Percentiles rank a stretch among this genome's conserved stretches.
Evolutionary conservation across 2,329 filamentous ascomycete genomes (phyloP).

Genomic region (Calonectria pauciramosa): DNA sequence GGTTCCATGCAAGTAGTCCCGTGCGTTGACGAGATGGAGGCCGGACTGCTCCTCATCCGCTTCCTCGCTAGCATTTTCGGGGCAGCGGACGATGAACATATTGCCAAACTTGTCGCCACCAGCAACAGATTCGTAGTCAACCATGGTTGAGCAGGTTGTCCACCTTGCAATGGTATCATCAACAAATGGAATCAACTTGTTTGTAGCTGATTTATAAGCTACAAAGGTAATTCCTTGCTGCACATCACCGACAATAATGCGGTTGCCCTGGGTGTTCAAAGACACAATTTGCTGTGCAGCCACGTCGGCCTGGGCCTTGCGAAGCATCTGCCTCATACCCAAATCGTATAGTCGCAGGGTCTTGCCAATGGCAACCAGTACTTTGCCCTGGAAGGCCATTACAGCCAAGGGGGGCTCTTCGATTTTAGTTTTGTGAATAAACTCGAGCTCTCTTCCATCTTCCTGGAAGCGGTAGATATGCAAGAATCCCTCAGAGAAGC

Average conservation of each 20-base stretch:
- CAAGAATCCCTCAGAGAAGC: conserved; percentile 84
- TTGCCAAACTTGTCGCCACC: conserved; percentile 99
- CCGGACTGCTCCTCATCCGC: conserved; percentile 94
- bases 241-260: conserved; percentile 92
- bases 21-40: conserved; percentile 90
- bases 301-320: conserved; percentile 88
- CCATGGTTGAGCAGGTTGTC: conserved; percentile 92
- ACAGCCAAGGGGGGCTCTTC: conserved; percentile 92
- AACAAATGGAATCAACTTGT: conserved; percentile 91
- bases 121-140: conserved; percentile 96
- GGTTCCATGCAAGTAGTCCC: conserved; percentile 90
- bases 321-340: conserved; percentile 90
- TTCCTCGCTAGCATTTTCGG: conserved; percentile 86
- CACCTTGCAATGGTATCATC: conserved; percentile 92
- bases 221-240: conserved; percentile 93
- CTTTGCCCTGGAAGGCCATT: conserved; percentile 90
- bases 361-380: conserved; percentile 88
- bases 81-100: conserved; percentile 91
- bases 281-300: conserved; percentile 88
- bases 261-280: conserved; percentile 89
- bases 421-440: conserved; percentile 96
- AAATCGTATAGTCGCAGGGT: conserved; percentile 91
- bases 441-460: conserved; percentile 88
- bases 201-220: conserved; percentile 93
- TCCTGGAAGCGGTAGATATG: conserved; percentile 93